Percentiles rank a stretch among this genome's conserved stretches.
Evolutionary conservation across 2,329 filamentous ascomycete species (phyloP).

Genomic region (Aspergillus pseudotamarii): DNA sequence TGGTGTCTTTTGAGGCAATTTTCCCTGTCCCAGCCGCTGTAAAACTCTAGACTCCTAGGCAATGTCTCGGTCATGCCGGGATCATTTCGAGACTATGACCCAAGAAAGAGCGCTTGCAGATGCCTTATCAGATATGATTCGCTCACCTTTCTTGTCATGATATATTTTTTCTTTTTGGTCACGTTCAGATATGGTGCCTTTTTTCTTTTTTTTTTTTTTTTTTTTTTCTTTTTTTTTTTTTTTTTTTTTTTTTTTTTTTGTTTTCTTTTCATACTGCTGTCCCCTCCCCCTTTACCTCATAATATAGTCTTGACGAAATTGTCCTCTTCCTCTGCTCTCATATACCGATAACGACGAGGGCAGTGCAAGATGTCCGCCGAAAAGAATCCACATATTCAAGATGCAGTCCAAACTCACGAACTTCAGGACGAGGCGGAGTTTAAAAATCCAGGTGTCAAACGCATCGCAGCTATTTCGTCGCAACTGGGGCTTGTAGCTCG

Average conservation of each 20-base stretch:
- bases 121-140: constrained; percentile 1
- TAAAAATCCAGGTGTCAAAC: constrained; percentile 56
- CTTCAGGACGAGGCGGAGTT: background rate
- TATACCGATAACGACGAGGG: background rate
- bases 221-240: too few relatives aligned
- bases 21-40: background rate
- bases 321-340: background rate
- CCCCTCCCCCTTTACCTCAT: background rate
- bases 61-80: background rate
- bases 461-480: constrained; percentile 60
- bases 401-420: background rate
- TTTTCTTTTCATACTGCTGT: background rate
- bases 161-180: background rate
- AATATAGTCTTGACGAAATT: background rate
- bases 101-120: background rate
- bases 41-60: background rate
- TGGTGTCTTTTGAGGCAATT: background rate
- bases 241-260: background rate
- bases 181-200: background rate
- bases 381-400: background rate
- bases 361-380: background rate
- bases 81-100: background rate
- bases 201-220: too few relatives aligned
- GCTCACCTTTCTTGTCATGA: background rate
- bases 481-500: constrained; percentile 58